Percentiles rank a stretch among this genome's conserved stretches.
Conservation (phyloP, 257 asterid species). For the Forsythia suspensa region DNA sequence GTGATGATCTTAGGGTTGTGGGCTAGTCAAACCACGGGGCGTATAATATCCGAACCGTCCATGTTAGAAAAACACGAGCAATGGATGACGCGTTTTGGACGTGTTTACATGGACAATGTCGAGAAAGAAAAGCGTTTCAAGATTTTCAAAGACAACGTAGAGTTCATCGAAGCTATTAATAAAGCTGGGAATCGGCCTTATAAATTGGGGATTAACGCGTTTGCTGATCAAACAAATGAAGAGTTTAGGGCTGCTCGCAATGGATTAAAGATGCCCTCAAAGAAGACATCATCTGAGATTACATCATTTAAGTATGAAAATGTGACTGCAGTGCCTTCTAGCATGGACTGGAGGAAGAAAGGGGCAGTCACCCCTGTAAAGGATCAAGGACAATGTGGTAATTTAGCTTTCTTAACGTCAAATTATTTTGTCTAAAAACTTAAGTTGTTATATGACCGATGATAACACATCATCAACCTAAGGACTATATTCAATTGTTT, state of each 20-base stretch:
- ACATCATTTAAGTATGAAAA: constrained; percentile 23
- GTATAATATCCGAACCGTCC: constrained; percentile 5
- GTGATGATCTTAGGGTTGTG: constrained; percentile 13
- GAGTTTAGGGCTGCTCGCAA: constrained; percentile 23
- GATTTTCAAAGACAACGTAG: constrained; percentile 22
- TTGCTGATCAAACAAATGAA: constrained; percentile 26
- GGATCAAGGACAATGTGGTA: constrained; percentile 66
- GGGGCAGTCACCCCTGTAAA: constrained; percentile 58
- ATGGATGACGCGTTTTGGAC: constrained; percentile 15
- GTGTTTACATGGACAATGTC: constrained; percentile 2
- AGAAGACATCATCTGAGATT: neutral
- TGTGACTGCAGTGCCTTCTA: constrained; percentile 25
- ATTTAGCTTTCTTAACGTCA: neutral
- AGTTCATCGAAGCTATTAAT: constrained; percentile 23
- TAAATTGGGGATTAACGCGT: constrained; percentile 26
- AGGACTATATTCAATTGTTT: too few species aligned
- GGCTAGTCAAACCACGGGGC: constrained; percentile 18
- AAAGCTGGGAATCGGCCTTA: constrained; percentile 10
- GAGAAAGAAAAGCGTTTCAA: constrained; percentile 18
- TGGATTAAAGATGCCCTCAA: constrained; percentile 9
- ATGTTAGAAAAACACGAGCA: constrained; percentile 30
- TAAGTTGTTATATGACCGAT: neutral
- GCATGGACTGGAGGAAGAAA: constrained; percentile 49
- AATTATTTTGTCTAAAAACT: neutral
- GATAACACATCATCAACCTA: too few species aligned